These are phyloP conservation scores for Stereocaulon alpinum DNA, from an alignment of 495 filamentous ascomycete species.

Conservation along the genomic window DNA sequence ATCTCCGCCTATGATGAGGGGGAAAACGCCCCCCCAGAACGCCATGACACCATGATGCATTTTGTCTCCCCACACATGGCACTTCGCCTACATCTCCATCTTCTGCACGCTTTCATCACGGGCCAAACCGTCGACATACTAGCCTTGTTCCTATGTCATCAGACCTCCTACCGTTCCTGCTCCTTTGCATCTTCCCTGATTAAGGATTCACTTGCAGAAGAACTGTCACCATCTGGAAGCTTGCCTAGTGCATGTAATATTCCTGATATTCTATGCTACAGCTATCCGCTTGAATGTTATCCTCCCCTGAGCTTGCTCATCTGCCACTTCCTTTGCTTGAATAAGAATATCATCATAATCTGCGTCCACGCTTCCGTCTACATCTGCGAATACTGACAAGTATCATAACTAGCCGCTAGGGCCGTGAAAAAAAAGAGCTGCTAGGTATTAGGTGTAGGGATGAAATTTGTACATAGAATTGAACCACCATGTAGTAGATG, in stretches of 20 bases:
- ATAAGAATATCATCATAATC: neutral
- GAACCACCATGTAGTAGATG: neutral
- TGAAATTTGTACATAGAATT: neutral
- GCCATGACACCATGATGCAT: no score
- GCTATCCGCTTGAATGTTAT: neutral
- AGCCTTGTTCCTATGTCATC: no score
- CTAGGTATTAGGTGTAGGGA: neutral
- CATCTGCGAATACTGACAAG: neutral
- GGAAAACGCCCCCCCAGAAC: no score
- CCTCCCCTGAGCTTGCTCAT: neutral
- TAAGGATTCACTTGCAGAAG: no score
- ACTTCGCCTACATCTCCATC: no score
- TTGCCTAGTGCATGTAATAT: neutral
- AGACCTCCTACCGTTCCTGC: no score
- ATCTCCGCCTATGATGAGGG: no score
- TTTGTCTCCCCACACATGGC: no score
- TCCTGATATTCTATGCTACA: neutral
- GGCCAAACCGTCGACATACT: no score
- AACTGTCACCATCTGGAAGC: no score
- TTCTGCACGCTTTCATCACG: no score
- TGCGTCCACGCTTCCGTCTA: neutral
- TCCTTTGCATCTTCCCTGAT: no score
- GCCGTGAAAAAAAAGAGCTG: neutral
- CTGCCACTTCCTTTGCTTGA: neutral
- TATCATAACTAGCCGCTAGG: neutral